phyloP scores from a whole-genome alignment of 2,329 filamentous ascomycete genomes.

The Phyllosticta citriasiana region DNA sequence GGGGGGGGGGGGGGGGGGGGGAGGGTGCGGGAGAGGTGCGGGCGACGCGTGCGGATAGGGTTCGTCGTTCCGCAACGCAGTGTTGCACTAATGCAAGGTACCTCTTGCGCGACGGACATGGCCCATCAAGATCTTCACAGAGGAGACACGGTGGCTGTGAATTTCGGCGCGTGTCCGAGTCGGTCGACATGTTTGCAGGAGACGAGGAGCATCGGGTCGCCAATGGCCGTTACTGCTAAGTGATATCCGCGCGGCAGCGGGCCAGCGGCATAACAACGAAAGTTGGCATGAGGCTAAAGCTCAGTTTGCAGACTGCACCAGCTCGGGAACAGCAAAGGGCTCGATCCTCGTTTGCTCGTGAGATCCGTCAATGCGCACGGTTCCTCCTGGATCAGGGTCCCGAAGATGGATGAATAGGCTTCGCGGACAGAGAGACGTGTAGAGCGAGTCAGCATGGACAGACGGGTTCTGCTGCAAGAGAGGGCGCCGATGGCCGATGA shows the following conservation, averaged over 20 bases:
- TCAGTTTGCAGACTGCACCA: neutral
- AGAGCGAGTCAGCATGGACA: neutral
- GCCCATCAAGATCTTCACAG: neutral
- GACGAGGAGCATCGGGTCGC: neutral
- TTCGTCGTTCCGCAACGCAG: neutral
- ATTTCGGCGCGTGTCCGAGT: neutral
- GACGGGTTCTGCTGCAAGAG: no score
- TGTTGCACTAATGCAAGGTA: neutral
- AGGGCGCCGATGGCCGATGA: neutral
- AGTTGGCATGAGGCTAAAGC: neutral
- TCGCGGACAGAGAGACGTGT: neutral
- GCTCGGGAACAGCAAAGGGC: neutral
- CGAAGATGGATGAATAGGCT: neutral
- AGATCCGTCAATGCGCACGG: neutral
- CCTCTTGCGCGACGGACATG: neutral
- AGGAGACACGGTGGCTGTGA: neutral
- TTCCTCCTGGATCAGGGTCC: neutral
- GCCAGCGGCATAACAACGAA: neutral
- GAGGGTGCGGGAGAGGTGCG: neutral
- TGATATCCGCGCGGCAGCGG: neutral
- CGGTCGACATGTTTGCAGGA: neutral
- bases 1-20: neutral
- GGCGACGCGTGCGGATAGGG: neutral
- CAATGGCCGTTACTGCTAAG: neutral
- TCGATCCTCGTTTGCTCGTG: neutral